phyloP scores from a whole-genome alignment of 495 filamentous ascomycete genomes.

The Staphylotrichum longicolle region DNA sequence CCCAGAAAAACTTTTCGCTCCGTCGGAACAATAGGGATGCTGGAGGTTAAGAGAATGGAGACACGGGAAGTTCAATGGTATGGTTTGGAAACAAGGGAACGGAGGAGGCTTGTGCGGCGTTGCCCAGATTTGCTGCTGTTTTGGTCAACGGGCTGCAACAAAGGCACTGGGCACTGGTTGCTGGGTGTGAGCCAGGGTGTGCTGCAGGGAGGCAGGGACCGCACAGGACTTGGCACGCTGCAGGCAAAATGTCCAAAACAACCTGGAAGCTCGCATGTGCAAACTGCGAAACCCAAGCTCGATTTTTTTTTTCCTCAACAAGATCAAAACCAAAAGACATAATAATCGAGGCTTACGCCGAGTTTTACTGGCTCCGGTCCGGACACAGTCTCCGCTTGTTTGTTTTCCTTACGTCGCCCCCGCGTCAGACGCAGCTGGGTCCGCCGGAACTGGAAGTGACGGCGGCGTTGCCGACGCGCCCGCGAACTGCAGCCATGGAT shows the following conservation, averaged over 20 bases:
- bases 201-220: too few species aligned
- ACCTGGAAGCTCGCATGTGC: too few species aligned
- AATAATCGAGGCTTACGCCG: too few species aligned
- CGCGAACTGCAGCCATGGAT: neutral
- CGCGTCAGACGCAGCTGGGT: too few species aligned
- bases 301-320: too few species aligned
- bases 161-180: constrained; percentile 11
- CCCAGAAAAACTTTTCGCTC: neutral
- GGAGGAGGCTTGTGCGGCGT: constrained; percentile 17
- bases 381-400: too few species aligned
- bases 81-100: neutral
- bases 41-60: constrained; percentile 1
- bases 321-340: too few species aligned
- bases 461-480: constrained; percentile 3
- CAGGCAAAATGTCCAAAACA: too few species aligned
- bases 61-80: neutral
- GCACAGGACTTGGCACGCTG: too few species aligned
- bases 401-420: too few species aligned
- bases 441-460: neutral
- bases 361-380: too few species aligned
- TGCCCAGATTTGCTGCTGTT: constrained; percentile 14
- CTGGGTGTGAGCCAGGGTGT: neutral
- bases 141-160: neutral
- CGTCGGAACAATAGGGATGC: neutral
- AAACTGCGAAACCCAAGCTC: too few species aligned